Evolutionary conservation across 2,329 filamentous ascomycete species (phyloP).

Genomic region (Exophiala viscosa): DNA sequence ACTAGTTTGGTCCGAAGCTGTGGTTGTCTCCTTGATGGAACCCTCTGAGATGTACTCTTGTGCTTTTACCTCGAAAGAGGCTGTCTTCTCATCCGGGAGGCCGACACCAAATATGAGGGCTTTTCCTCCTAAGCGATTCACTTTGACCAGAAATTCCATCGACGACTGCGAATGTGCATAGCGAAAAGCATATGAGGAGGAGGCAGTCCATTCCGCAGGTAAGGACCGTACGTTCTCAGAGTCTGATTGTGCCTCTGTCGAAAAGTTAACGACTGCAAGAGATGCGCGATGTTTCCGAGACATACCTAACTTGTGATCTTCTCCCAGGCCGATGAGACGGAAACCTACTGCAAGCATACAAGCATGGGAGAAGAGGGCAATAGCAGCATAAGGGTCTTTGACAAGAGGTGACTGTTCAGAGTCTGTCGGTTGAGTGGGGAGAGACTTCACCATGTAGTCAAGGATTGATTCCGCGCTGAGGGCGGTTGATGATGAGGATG

Average conservation of each 20-base stretch:
- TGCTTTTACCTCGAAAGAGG: conserved; percentile 68
- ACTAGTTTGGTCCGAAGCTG: conserved; percentile 27
- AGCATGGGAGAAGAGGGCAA: conserved; percentile 79
- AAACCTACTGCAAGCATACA: conserved; percentile 79
- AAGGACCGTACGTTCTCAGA: conserved; percentile 58
- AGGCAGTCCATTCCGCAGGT: conserved; percentile 75
- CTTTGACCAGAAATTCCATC: conserved; percentile 76
- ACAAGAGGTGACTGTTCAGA: conserved; percentile 27
- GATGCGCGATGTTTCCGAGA: conserved; percentile 14
- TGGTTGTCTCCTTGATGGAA: conserved; percentile 51
- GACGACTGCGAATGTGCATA: conserved; percentile 84
- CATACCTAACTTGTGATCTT: conserved; percentile 71
- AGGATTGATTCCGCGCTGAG: conserved; percentile 27
- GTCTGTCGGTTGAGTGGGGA: conserved; percentile 25
- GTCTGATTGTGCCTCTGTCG: conserved; percentile 52
- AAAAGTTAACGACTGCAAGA: conserved; percentile 31
- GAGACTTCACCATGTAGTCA: conserved; percentile 29
- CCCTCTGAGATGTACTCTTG: conserved; percentile 70
- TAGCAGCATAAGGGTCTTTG: conserved; percentile 64
- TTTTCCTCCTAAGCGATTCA: conserved; percentile 77
- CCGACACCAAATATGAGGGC: conserved; percentile 78
- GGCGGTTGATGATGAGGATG: conserved; percentile 13
- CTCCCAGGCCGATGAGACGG: conserved; percentile 74
- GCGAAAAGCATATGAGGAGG: conserved; percentile 70
- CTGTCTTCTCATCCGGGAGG: conserved; percentile 74